Evolutionary conservation across 1,139 yeast species (phyloP).

Genomic region (Pichia sp.): DNA sequence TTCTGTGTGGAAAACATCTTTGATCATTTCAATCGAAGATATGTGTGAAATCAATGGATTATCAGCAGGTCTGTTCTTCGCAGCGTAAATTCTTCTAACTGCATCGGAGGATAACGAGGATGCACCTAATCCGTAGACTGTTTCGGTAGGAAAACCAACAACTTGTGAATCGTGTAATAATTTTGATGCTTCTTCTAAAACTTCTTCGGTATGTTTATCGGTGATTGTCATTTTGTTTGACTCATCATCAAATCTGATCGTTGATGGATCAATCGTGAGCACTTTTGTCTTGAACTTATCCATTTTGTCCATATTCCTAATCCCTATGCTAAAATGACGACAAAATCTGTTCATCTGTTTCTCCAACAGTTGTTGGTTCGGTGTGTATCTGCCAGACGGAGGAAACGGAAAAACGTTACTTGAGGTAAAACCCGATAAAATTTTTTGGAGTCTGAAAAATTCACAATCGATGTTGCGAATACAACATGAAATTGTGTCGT

Average conservation of each 20-base stretch:
- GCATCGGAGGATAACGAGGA: constrained; percentile 74
- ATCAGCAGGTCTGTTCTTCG: constrained; percentile 93
- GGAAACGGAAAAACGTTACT: too few relatives aligned
- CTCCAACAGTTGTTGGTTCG: too few relatives aligned
- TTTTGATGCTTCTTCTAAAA: constrained; percentile 57
- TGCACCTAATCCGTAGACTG: constrained; percentile 95
- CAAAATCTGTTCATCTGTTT: constrained; percentile 3
- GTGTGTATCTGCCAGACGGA: too few relatives aligned
- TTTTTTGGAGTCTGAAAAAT: too few relatives aligned
- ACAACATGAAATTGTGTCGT: too few relatives aligned
- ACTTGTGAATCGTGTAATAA: constrained; percentile 54
- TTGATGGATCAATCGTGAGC: constrained; percentile 43
- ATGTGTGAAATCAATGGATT: constrained; percentile 92
- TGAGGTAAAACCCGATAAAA: too few relatives aligned
- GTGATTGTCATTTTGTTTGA: constrained; percentile 35
- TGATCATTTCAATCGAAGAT: constrained; percentile 71
- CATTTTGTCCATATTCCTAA: constrained; percentile 1
- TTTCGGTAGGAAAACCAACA: constrained; percentile 95
- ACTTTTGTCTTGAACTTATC: constrained; percentile 35
- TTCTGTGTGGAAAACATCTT: constrained; percentile 44
- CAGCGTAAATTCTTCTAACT: constrained; percentile 72
- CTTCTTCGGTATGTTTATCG: constrained; percentile 49
- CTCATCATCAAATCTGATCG: constrained; percentile 39
- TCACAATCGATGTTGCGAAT: too few relatives aligned
- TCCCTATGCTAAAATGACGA: constrained; percentile 7